These are phyloP conservation scores for Arabis alpina DNA, from an alignment of 345 rosid species.

Conservation along the genomic window DNA sequence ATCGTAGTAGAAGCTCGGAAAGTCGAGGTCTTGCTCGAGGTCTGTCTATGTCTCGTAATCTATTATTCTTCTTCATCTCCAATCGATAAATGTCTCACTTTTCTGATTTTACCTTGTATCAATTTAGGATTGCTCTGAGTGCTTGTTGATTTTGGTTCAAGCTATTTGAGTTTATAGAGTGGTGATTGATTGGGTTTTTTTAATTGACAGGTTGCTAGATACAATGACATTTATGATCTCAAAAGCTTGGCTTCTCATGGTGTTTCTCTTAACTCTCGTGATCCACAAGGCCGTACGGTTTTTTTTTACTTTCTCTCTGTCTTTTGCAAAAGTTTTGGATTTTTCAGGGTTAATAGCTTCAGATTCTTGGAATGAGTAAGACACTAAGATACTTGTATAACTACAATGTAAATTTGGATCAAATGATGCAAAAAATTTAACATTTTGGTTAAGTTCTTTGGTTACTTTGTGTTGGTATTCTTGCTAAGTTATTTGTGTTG, in stretches of 20 bases:
- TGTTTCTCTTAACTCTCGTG: constrained; percentile 74
- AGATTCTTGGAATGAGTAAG: constrained; percentile 6
- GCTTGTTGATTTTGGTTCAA: background rate
- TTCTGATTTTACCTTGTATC: background rate
- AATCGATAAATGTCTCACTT: background rate
- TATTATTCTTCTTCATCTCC: no score
- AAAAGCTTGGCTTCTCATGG: constrained; percentile 63
- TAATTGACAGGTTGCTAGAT: constrained; percentile 74
- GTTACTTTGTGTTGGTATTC: no score
- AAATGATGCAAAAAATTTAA: no score
- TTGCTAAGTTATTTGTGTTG: no score
- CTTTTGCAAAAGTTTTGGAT: background rate
- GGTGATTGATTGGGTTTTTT: background rate
- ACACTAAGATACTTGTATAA: no score
- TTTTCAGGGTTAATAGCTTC: background rate
- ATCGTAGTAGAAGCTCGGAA: no score
- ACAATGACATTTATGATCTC: constrained; percentile 74
- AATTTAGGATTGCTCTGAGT: constrained; percentile 5
- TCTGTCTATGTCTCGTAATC: no score
- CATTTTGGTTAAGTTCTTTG: no score
- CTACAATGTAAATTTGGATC: no score
- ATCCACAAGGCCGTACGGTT: constrained; percentile 87
- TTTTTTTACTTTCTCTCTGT: background rate
- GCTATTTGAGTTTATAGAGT: background rate
- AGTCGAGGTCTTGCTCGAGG: no score